Evolutionary conservation across 2,329 filamentous ascomycete genomes (phyloP).

Genomic region (Colletotrichum incanum): DNA sequence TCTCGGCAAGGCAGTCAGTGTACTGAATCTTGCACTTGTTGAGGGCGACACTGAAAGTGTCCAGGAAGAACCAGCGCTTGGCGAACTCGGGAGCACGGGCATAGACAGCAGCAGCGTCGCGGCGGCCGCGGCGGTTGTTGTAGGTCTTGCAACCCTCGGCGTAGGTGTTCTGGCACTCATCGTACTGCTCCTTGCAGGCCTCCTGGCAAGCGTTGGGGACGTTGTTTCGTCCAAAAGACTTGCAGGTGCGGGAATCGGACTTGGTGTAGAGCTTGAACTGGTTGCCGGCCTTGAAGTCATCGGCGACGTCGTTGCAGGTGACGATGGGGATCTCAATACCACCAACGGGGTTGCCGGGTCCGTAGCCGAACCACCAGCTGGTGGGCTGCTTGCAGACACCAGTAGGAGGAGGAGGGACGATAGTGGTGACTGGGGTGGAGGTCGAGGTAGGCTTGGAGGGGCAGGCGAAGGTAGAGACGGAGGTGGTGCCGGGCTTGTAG

Average conservation of each 20-base stretch:
- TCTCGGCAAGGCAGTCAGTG: slow-evolving; percentile 62
- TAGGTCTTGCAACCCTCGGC: slow-evolving; percentile 62
- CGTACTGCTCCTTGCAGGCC: slow-evolving; percentile 69
- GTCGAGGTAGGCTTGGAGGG: slow-evolving; percentile 48
- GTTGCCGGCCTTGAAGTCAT: slow-evolving; percentile 57
- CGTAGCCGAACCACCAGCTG: slow-evolving; percentile 75
- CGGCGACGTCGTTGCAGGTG: slow-evolving; percentile 67
- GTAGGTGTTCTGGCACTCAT: slow-evolving; percentile 64
- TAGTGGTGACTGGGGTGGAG: slow-evolving; percentile 48
- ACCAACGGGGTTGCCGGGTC: slow-evolving; percentile 72
- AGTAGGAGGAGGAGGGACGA: slow-evolving; percentile 63
- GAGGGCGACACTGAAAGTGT: slow-evolving; percentile 50
- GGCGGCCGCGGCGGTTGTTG: slow-evolving; percentile 43
- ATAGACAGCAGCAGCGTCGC: slow-evolving; percentile 26
- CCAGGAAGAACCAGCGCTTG: slow-evolving; percentile 47
- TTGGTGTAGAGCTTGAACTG: slow-evolving; percentile 69
- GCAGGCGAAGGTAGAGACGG: slow-evolving; percentile 48
- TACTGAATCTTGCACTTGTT: slow-evolving; percentile 67
- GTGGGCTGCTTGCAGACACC: slow-evolving; percentile 69
- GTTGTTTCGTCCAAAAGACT: slow-evolving; percentile 57
- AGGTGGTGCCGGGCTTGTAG: slow-evolving; percentile 49
- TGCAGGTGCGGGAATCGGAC: slow-evolving; percentile 60
- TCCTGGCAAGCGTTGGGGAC: slow-evolving; percentile 62
- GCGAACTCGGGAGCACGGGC: slow-evolving; percentile 37
- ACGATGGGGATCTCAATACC: slow-evolving; percentile 67